Evolutionary conservation across 352 stramenopile genomes (phyloP).

Genomic region (Globisporangium nunn): DNA sequence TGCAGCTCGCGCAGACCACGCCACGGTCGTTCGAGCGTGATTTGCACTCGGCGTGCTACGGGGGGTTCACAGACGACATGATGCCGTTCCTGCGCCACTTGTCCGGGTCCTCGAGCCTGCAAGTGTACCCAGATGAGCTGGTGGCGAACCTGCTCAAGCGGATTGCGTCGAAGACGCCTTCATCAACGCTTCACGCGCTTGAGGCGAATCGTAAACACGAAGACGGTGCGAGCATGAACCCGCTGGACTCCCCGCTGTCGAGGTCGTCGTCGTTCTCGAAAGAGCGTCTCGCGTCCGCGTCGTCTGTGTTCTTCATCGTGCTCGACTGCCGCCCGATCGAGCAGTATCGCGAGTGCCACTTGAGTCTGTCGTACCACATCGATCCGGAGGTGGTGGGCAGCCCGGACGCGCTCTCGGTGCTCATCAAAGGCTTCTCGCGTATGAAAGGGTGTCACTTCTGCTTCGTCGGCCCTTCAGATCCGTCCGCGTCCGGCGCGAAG

Average conservation of each 20-base stretch:
- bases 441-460: conserved; percentile 90
- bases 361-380: conserved; percentile 85
- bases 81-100: conserved; percentile 65
- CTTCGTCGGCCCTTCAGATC: conserved; percentile 63
- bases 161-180: conserved; percentile 15
- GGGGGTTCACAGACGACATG: conserved; percentile 57
- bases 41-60: conserved; percentile 79
- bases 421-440: conserved; percentile 72
- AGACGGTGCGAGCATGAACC: conserved; percentile 19
- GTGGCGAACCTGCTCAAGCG: conserved; percentile 67
- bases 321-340: conserved; percentile 72
- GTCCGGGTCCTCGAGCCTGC: conserved; percentile 64
- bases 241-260: conserved; percentile 22
- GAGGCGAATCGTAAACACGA: not conserved
- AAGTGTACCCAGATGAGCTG: conserved; percentile 80
- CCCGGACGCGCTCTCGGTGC: conserved; percentile 59
- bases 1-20: conserved; percentile 53
- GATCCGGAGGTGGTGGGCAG: conserved; percentile 68
- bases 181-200: not conserved
- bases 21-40: conserved; percentile 76
- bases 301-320: conserved; percentile 71
- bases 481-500: conserved; percentile 13
- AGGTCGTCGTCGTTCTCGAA: conserved; percentile 26
- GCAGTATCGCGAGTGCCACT: conserved; percentile 71
- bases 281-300: conserved; percentile 25